These are phyloP conservation scores for Pseudogymnoascus sp. DNA, from an alignment of 2,329 filamentous ascomycete genomes.

Conservation along the genomic window DNA sequence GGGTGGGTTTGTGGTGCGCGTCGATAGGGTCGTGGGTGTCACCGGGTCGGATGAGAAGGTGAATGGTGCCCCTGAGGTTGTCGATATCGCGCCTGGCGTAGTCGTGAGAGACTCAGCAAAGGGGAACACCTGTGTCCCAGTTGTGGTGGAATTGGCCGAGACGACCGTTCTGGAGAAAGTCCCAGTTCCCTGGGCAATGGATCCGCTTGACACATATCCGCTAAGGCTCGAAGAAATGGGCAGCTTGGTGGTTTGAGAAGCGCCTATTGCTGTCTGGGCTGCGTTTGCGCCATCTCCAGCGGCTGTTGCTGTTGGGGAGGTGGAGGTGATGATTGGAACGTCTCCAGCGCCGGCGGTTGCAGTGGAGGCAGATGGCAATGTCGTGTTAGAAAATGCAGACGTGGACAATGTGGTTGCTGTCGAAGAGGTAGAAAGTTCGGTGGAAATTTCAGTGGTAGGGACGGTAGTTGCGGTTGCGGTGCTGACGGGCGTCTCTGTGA, in stretches of 20 bases:
- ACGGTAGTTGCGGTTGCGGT: neutral
- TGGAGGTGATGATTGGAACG: conserved; percentile 1
- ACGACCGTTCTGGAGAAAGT: neutral
- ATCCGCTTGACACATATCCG: neutral
- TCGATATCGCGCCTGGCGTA: neutral
- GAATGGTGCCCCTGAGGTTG: neutral
- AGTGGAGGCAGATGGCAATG: neutral
- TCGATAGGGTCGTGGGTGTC: neutral
- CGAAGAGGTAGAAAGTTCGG: neutral
- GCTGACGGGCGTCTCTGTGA: neutral
- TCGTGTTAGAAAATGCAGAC: neutral
- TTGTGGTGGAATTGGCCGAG: neutral
- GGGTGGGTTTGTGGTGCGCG: neutral
- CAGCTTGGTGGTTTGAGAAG: neutral
- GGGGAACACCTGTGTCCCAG: neutral
- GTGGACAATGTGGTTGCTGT: neutral
- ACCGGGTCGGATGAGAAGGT: neutral
- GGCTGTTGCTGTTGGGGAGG: conserved; percentile 10
- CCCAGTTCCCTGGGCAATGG: neutral
- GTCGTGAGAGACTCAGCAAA: neutral
- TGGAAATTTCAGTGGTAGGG: neutral
- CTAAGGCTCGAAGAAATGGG: neutral
- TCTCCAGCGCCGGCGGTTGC: neutral
- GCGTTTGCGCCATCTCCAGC: neutral
- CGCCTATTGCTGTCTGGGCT: neutral